phyloP scores from a whole-genome alignment of 2,329 filamentous ascomycete genomes.

The Blastomyces silverae region DNA sequence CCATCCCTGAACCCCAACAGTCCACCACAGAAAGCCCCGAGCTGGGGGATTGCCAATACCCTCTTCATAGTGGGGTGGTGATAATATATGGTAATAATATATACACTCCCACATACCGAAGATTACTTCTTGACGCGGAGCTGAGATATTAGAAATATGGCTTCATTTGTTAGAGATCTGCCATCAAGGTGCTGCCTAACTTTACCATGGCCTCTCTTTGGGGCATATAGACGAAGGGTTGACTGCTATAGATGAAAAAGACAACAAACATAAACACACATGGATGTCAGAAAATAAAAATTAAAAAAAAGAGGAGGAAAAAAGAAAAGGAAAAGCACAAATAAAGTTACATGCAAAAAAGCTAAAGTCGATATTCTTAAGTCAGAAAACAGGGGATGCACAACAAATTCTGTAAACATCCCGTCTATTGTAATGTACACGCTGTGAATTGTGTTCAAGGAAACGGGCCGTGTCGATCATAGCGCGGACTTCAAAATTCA shows the following conservation, averaged over 20 bases:
- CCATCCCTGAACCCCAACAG: neutral
- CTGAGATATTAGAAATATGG: neutral
- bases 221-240: neutral
- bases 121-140: neutral
- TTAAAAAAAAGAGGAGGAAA: too few relatives aligned
- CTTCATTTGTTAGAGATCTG: neutral
- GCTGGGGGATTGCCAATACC: neutral
- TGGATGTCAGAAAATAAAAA: neutral
- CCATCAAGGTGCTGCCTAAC: neutral
- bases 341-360: neutral
- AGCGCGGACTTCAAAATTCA: neutral
- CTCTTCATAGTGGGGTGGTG: neutral
- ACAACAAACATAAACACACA: neutral
- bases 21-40: neutral
- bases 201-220: neutral
- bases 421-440: slow-evolving; percentile 13
- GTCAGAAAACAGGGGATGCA: slow-evolving; percentile 10
- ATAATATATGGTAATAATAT: neutral
- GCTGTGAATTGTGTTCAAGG: neutral
- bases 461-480: slow-evolving; percentile 13
- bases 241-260: neutral
- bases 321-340: neutral
- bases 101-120: neutral
- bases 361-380: neutral
- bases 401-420: slow-evolving; percentile 3